Base-by-base conservation (phyloP, 306 rosid genomes). In the Pterocarpus santalinus region DNA sequence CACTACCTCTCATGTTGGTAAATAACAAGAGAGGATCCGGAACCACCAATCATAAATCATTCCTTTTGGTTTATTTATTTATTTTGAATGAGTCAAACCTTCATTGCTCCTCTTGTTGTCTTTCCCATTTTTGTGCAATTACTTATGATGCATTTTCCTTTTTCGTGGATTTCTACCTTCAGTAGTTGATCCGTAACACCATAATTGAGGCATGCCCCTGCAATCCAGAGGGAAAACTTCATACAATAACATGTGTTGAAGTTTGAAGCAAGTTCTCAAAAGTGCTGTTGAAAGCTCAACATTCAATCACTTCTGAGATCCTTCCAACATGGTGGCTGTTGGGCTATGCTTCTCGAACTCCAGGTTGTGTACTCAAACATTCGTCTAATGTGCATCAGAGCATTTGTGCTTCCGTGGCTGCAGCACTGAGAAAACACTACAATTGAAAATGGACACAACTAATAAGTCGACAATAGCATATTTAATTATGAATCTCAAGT, bases 341-440 rank as follows among this genome's bases (percentile, higher is more conserved):
- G 36, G 51, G 70, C 41, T 22, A 33, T 46, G 55, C 76, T 81
- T 60, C 71, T 75, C 56, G 12, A 61, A 7, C 47, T 41, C 14
- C 52, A 47, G 52, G 14, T 47, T 47, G 14, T 47, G 2, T 47
- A 8, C 8, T 47, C 52, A 47, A 47, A 12, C 52, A 47, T 47
- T 47, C 14, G 3, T 46, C 52, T 46, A 1, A 8, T 46, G 12
- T 46, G 52, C 14, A 46, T 46, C 52, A 46, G 52, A 46, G 52
- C 3, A 46, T 46, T 47, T 8, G 52, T 8, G 13, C 52, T 47
- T 47, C 52, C 8, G 47, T 43, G 47, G 47, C 47, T 10, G 15
- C 15, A 8, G 13, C 52, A 47, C 52, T 47, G 14, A 47, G 52
- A 47, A 47, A 44, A 8, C 12, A 44, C 10, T 39, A 39, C 7